Evolutionary conservation across 2,329 filamentous ascomycete genomes (phyloP).

Genomic region (Xylaria hypoxylon): DNA sequence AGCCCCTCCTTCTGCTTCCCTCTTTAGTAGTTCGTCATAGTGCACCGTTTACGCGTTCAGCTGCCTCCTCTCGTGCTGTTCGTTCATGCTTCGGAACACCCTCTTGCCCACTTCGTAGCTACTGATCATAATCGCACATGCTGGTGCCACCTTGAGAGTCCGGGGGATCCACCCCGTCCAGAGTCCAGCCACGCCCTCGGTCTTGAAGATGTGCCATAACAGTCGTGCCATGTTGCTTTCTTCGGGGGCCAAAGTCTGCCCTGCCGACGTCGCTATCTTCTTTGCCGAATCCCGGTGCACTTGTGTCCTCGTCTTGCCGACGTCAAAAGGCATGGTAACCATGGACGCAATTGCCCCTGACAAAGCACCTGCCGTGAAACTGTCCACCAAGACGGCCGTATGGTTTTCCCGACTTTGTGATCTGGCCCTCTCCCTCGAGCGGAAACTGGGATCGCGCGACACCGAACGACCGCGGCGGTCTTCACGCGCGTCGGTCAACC

Average conservation of each 20-base stretch:
- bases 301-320: slow-evolving; percentile 95
- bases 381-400: slow-evolving; percentile 83
- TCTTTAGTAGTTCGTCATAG: slow-evolving; percentile 1
- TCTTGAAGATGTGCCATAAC: slow-evolving; percentile 89
- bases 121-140: slow-evolving; percentile 99
- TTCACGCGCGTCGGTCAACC: slow-evolving; percentile 76
- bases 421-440: slow-evolving; percentile 60
- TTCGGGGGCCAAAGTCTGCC: slow-evolving; percentile 68
- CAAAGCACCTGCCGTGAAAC: slow-evolving; percentile 85
- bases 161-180: slow-evolving; percentile 94
- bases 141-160: slow-evolving; percentile 93
- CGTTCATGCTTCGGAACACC: slow-evolving; percentile 81
- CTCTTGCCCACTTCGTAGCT: slow-evolving; percentile 97
- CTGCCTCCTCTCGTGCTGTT: slow-evolving; percentile 53
- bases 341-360: slow-evolving; percentile 89
- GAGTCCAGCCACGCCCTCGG: slow-evolving; percentile 82
- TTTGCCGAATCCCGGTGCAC: slow-evolving; percentile 72
- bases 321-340: slow-evolving; percentile 94
- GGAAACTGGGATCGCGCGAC: slow-evolving; percentile 52
- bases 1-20: background rate
- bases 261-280: slow-evolving; percentile 46
- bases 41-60: slow-evolving; percentile 27
- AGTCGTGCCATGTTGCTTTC: slow-evolving; percentile 82
- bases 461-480: slow-evolving; percentile 58
- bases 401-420: slow-evolving; percentile 77